Base-by-base conservation (phyloP, 768 basidiomycete species). In the Cystoderma amianthinum region DNA sequence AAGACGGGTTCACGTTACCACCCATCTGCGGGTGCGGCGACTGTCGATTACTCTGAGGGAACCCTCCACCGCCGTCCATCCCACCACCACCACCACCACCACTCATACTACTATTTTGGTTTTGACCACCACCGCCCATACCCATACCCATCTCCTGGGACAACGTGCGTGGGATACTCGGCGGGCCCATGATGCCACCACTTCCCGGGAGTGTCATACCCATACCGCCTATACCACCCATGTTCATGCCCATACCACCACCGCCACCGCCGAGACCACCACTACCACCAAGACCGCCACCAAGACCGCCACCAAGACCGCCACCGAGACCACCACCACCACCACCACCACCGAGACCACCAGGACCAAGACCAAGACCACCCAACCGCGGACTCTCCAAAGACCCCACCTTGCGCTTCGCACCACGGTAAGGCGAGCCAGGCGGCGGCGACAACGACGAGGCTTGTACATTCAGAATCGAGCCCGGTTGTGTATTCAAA, bases 361-460 rank as follows among this genome's bases (percentile, higher is more conserved):
- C 34, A 6, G 9, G 12, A 6, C 34, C 18, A 19, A 19, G 9
- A 6, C 34, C 33, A 41, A 15, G 33, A 19, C 47, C 42, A 24
- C 52, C 50, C 11, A 55, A 46, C 22, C 49, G 42, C 3, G 51
- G 51, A 32, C 48, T 50, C 3, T 49, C 47, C 40, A 51, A 44
- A 23, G 48, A 49, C 1, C 52, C 51, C 38, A 52, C 43, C 38
- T 60, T 61, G 12, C 61, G 48, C 41, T 61, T 61, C 9, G 58
- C 51, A 7, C 59, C 58, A 17, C 61, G 52, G 21, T 57, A 57
- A 7, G 63, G 61, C 9, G 60, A 61, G 30, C 54, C 44, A 13
- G 51, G 48, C 43, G 36, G 19, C 39, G 39, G 39, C 32, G 39
- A 19, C 11, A 45, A 21, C n/a, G n/a, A n/a, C n/a, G n/a, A n/a